These are phyloP conservation scores for Diaporthe caulivora DNA, from an alignment of 2,329 filamentous ascomycete genomes.

Conservation along the genomic window DNA sequence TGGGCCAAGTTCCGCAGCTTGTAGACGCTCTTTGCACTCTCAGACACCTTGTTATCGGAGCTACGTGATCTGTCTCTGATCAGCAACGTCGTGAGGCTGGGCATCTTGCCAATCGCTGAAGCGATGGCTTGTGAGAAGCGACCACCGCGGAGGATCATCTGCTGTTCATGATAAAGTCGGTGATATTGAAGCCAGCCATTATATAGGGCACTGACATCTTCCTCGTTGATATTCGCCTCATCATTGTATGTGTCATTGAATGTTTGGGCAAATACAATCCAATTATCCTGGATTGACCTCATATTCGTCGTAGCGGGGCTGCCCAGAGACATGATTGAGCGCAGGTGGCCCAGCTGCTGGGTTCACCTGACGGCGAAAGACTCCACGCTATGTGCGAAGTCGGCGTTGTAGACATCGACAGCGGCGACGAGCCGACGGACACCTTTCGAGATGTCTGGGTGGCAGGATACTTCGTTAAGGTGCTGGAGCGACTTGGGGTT, in stretches of 20 bases:
- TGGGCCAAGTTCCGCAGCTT: not conserved
- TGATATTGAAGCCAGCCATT: slow-evolving; percentile 8
- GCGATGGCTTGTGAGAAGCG: not conserved
- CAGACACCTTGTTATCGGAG: not conserved
- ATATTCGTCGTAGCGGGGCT: not conserved
- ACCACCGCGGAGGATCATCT: not conserved
- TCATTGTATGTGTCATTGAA: not conserved
- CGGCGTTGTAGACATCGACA: not conserved
- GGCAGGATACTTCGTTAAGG: not conserved
- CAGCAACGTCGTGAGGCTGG: not conserved
- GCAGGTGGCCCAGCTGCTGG: not conserved
- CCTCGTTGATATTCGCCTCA: not conserved
- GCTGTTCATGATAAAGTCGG: not conserved
- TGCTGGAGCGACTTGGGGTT: not conserved
- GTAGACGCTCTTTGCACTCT: not conserved
- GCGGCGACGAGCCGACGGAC: slow-evolving; percentile 6
- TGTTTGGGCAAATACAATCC: not conserved
- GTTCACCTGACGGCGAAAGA: not conserved
- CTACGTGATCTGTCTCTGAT: slow-evolving; percentile 3
- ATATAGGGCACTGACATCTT: not conserved
- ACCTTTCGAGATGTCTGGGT: not conserved
- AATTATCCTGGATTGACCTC: not conserved
- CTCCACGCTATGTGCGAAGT: not conserved
- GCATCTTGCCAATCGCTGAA: not conserved
- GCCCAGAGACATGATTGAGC: not conserved